phyloP scores from a whole-genome alignment of 2,329 filamentous ascomycete species.

The Fusarium sarcochroum region DNA sequence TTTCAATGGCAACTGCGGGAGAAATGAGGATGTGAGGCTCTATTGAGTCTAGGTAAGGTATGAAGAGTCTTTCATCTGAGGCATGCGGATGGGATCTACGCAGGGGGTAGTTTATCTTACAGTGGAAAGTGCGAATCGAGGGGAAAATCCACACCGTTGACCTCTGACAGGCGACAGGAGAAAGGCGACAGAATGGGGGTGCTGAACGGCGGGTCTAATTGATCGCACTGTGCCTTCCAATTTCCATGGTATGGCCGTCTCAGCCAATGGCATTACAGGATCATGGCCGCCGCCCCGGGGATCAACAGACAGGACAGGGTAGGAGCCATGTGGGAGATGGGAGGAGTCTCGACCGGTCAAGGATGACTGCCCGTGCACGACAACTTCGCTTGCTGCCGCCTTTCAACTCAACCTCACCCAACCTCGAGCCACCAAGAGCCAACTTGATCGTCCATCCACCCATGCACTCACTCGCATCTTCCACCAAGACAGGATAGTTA shows the following conservation, averaged over 20 bases:
- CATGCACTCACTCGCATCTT: conserved; percentile 46
- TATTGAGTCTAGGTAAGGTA: background rate
- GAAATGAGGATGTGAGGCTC: background rate
- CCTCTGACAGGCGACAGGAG: conserved; percentile 26
- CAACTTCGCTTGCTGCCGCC: conserved; percentile 44
- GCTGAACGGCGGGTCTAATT: conserved; percentile 36
- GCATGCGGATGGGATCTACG: conserved; percentile 11
- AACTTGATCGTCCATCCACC: conserved; percentile 22
- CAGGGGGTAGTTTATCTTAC: conserved; percentile 16
- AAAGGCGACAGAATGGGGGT: conserved; percentile 21
- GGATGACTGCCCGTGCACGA: conserved; percentile 38
- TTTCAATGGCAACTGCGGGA: background rate
- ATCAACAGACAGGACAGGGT: conserved; percentile 21
- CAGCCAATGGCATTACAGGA: conserved; percentile 26
- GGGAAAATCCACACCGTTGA: conserved; percentile 16
- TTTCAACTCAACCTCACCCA: conserved; percentile 32
- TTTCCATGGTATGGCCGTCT: conserved; percentile 5
- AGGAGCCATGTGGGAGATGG: conserved; percentile 33
- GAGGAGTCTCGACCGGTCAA: conserved; percentile 44
- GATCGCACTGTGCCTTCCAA: conserved; percentile 6
- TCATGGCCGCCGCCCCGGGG: conserved; percentile 5
- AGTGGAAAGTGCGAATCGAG: conserved; percentile 12
- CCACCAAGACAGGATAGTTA: conserved; percentile 36
- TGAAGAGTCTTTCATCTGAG: background rate
- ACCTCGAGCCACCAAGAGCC: conserved; percentile 18